Conservation (phyloP, 2,329 filamentous ascomycete species). For the Diaporthe helianthi region DNA sequence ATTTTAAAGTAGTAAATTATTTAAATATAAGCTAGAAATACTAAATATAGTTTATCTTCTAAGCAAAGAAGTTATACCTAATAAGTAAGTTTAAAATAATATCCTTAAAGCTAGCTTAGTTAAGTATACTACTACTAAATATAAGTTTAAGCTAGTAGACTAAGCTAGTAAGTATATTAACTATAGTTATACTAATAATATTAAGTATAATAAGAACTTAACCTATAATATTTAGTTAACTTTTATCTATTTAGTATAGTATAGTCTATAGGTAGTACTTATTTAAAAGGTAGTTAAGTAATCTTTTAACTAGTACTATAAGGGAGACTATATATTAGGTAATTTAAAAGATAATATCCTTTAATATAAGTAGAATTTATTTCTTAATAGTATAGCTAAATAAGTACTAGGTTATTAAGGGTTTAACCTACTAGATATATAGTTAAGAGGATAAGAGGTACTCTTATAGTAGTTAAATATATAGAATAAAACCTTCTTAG, state of each 20-base stretch:
- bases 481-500: neutral
- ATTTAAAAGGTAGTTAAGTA: neutral
- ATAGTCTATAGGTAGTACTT: no score
- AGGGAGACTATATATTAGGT: neutral
- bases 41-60: neutral
- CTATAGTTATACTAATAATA: no score
- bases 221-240: no score
- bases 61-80: neutral
- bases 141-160: neutral
- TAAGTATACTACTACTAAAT: neutral
- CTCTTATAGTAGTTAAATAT: neutral
- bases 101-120: neutral
- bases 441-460: neutral
- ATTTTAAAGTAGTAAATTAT: neutral
- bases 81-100: neutral
- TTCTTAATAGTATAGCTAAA: neutral
- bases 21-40: neutral
- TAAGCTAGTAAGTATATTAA: no score
- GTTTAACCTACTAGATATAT: neutral
- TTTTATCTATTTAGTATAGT: no score
- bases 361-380: neutral
- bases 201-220: no score
- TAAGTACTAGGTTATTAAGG: neutral
- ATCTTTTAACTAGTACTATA: neutral
- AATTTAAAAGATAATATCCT: neutral